These are phyloP conservation scores for Miamiensis avidus DNA, from an alignment of 169 alveolate genomes.

Conservation along the genomic window DNA sequence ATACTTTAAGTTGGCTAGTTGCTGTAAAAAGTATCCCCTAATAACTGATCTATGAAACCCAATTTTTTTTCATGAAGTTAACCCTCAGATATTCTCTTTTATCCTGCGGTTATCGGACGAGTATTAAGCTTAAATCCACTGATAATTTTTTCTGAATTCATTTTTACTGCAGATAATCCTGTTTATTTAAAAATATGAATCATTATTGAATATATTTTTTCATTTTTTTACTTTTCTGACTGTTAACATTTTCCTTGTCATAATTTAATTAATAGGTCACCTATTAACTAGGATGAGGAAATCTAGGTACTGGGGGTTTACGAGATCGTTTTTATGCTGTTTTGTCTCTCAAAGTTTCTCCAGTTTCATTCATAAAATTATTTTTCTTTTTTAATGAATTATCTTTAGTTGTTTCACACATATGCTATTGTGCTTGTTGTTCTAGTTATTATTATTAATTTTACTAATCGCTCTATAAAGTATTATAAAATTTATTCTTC, in stretches of 20 bases:
- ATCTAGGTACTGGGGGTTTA: neutral
- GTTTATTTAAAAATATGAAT: neutral
- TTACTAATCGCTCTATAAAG: neutral
- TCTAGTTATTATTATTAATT: no score
- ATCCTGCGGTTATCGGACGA: neutral
- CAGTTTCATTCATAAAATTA: neutral
- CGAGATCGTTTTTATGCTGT: neutral
- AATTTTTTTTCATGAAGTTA: neutral
- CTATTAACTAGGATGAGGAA: neutral
- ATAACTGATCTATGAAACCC: neutral
- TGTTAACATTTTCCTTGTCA: neutral
- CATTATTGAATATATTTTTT: no score
- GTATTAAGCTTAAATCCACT: neutral
- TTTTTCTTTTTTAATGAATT: no score
- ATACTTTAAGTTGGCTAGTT: conserved; percentile 36
- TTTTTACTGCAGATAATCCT: no score
- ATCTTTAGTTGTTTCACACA: no score
- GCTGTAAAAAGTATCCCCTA: neutral
- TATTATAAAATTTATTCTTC: neutral
- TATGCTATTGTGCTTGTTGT: no score
- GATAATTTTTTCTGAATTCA: neutral
- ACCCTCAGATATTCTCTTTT: no score
- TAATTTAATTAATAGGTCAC: no score
- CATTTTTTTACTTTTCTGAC: neutral
- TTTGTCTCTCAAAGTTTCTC: neutral